Base-by-base conservation (phyloP, 2,329 filamentous ascomycete genomes). In the Talaromyces sp. region DNA sequence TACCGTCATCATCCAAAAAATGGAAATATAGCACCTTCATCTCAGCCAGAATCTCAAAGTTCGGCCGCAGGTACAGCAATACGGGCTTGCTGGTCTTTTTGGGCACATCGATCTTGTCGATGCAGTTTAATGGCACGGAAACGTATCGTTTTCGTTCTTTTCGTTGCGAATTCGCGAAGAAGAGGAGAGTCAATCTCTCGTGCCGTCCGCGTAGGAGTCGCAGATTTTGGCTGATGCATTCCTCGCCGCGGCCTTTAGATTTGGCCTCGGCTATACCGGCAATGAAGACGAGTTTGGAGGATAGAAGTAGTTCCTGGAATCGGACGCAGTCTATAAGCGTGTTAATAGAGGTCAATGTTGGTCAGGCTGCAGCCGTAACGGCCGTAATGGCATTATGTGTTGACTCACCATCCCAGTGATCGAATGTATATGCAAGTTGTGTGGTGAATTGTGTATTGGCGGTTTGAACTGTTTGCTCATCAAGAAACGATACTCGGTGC, bases 211-310 rank as follows among this genome's bases (percentile, higher is more conserved):
- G 75, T 3, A 80, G 70, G 9, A 80, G 73, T 4, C 78, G 76
- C 16, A 80, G 65, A 63, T 80, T 80, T 68, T 80, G 78, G 59
- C 77, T 80, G 70, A 80, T 80, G 62, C 78, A 79, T 71, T 80
- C 78, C 65, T 80, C 78, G 0, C 78, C 78, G 8, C 78, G 76
- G 9, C 78, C 78, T 66, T 79, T 80, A 50, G 78, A 80, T 54
- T 78, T 79, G 49, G 77, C 78, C 63, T 79, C 77, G 1, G 78
- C 78, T 60, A 80, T 78, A 0, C 78, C 78, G 0, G 76, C 77
- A 37, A 79, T 76, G 58, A 80, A 78, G 27, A 78, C 65, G 35
- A 80, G 69, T 61, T 75, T 76, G 3, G 78, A 75, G 16, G 72
- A 71, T 8, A 80, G 73, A 1, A 80, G 67, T 2, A 76, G 63